Base-by-base conservation (phyloP, 2,329 filamentous ascomycete genomes). In the Curvularia eragrostidis region DNA sequence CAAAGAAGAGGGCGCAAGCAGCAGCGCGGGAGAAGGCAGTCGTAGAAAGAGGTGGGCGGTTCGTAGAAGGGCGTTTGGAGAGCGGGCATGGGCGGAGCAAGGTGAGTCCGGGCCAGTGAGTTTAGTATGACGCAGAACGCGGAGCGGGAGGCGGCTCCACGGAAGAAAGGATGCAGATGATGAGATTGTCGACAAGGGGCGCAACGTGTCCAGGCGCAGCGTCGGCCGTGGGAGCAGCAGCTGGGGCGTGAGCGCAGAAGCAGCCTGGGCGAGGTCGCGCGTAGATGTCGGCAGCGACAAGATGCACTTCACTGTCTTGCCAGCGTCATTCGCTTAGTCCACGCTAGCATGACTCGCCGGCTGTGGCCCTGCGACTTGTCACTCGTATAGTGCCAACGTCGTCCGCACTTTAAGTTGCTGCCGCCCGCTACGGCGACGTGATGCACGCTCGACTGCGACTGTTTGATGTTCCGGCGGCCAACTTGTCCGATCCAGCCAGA, bases 271-370 rank as follows among this genome's bases (percentile, higher is more conserved):
- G 30, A 52, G 26, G 47, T 52, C 50, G 36, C 55, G 57, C 55
- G 56, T 41, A 15, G 39, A 42, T 42, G 39, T 38, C 61, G 52
- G 48, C 44, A 57, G 50, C 58, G 50, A 65, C 62, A 52, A 59
- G 58, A 56, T 63, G 55, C 61, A 52, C 51, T 53, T 54, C 58
- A 59, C 52, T 48, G 46, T 28, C 48, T 54, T 43, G 56, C 53
- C 53, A 57, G 59, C 56, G 52, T 54, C 48, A 58, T 58, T 61
- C 52, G 44, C 50, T 58, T 54, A 58, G 56, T 44, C 13, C 42
- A 9, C 23, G 38, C 48, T 42, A 47, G 32, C 60, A 63, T 65
- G 62, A 63, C 60, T 64, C 60, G 62, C 38, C 6, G 21, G 8
- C 21, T 28, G 15, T 26, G 28, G n/a, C 44, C 48, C 30, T 51